Conservation (phyloP, 2,329 filamentous ascomycete species). For the Chalaropsis thielavioides region DNA sequence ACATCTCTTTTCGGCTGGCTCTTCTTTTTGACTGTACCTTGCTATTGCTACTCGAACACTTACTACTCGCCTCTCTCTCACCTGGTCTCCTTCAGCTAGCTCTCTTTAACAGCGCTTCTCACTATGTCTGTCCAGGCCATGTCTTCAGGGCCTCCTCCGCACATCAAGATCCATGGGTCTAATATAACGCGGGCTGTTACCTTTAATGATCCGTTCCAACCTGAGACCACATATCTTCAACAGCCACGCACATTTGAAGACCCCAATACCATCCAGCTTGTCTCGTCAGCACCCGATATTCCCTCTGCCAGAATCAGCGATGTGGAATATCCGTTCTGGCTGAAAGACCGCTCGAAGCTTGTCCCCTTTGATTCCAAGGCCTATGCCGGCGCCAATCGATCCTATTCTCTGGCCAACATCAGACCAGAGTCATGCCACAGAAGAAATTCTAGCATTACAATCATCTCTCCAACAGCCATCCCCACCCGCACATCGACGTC, state of each 20-base stretch:
- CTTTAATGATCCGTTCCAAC: conserved; percentile 7
- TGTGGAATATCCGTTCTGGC: conserved; percentile 10
- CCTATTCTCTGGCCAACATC: conserved; percentile 11
- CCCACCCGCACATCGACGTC: background rate
- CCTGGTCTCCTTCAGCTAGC: background rate
- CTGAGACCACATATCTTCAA: background rate
- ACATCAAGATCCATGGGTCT: background rate
- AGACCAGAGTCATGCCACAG: conserved; percentile 11
- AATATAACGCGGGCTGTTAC: background rate
- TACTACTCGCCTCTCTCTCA: background rate
- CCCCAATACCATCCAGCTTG: background rate
- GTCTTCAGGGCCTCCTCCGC: background rate
- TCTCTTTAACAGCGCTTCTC: background rate
- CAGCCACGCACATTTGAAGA: conserved; percentile 12
- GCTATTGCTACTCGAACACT: background rate
- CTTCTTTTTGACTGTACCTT: background rate
- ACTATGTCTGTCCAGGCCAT: conserved; percentile 5
- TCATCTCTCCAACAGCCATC: background rate
- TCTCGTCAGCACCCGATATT: conserved; percentile 6
- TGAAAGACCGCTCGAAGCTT: conserved; percentile 5
- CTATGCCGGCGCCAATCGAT: conserved; percentile 8
- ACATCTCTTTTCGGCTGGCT: background rate
- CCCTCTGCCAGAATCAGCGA: conserved; percentile 4
- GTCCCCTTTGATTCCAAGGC: conserved; percentile 9
- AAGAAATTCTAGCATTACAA: conserved; percentile 10